phyloP scores from a whole-genome alignment of 495 filamentous ascomycete genomes.

The Penicillium ucsense region DNA sequence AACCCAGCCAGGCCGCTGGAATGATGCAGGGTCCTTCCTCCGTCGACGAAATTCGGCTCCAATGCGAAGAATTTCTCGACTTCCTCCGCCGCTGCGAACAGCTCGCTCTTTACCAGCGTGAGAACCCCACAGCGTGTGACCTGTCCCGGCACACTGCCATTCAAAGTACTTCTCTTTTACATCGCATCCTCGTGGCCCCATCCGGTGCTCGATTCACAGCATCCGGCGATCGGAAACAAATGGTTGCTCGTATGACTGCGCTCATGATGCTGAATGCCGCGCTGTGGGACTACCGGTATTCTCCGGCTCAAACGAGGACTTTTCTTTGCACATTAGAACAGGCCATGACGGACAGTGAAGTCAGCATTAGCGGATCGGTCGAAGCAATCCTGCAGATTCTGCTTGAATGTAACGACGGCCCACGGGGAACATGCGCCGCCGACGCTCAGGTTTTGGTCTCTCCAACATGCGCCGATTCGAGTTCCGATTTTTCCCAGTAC shows the following conservation, averaged over 20 bases:
- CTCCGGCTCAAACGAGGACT: slow-evolving; percentile 11
- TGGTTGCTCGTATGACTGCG: slow-evolving; percentile 22
- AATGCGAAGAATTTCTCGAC: slow-evolving; percentile 29
- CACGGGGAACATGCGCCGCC: neutral
- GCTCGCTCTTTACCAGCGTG: slow-evolving; percentile 20
- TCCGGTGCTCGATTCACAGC: slow-evolving; percentile 19
- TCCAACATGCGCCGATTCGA: neutral
- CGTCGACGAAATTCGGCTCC: slow-evolving; percentile 22
- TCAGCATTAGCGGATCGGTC: slow-evolving; percentile 26
- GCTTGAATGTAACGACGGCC: slow-evolving; percentile 27
- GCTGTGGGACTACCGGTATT: slow-evolving; percentile 33
- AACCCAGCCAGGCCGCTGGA: neutral
- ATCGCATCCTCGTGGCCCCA: slow-evolving; percentile 23
- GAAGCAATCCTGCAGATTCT: slow-evolving; percentile 33
- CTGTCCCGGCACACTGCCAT: slow-evolving; percentile 19
- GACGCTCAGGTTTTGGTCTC: neutral
- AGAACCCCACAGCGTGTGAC: slow-evolving; percentile 7
- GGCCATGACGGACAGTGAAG: slow-evolving; percentile 24
- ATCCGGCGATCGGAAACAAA: slow-evolving; percentile 28
- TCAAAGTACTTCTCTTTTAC: slow-evolving; percentile 15
- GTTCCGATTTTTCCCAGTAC: slow-evolving; percentile 26
- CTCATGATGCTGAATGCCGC: slow-evolving; percentile 31
- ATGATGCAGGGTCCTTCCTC: slow-evolving; percentile 2
- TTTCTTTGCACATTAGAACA: slow-evolving; percentile 26
- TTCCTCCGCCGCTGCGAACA: slow-evolving; percentile 30